These are phyloP conservation scores for Globisporangium parvum DNA, from an alignment of 352 stramenopile species.

Conservation along the genomic window DNA sequence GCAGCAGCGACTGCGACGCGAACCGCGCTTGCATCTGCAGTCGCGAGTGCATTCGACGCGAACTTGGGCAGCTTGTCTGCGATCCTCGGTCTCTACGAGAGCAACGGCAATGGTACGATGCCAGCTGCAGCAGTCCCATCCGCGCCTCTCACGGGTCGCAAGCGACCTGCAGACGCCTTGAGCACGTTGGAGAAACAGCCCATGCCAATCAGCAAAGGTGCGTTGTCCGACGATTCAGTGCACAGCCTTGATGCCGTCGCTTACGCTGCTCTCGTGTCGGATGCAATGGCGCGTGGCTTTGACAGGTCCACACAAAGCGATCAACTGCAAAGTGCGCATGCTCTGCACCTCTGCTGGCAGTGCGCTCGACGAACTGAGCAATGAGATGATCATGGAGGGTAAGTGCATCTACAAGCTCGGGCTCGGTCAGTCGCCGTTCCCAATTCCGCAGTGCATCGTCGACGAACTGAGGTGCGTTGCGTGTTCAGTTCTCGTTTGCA, in stretches of 20 bases:
- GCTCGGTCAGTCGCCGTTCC: slow-evolving; percentile 81
- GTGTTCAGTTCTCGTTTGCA: not conserved
- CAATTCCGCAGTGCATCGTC: slow-evolving; percentile 83
- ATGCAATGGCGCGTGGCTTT: not conserved
- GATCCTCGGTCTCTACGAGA: slow-evolving; percentile 14
- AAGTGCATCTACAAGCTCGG: slow-evolving; percentile 84
- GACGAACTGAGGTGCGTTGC: slow-evolving; percentile 69
- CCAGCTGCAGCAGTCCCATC: not conserved
- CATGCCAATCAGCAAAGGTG: slow-evolving; percentile 22
- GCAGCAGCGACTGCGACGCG: not conserved
- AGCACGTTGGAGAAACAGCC: slow-evolving; percentile 7
- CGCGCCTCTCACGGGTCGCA: slow-evolving; percentile 16
- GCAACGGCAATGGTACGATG: slow-evolving; percentile 13
- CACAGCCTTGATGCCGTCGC: not conserved
- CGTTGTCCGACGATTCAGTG: not conserved
- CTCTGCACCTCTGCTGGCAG: slow-evolving; percentile 73
- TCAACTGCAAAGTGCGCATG: slow-evolving; percentile 87
- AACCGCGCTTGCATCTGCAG: not conserved
- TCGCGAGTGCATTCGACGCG: slow-evolving; percentile 9
- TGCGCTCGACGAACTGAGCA: slow-evolving; percentile 80
- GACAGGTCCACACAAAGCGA: slow-evolving; percentile 62
- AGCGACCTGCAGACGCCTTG: slow-evolving; percentile 43
- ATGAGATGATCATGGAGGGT: slow-evolving; percentile 75
- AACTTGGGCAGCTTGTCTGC: slow-evolving; percentile 11
- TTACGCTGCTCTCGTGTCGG: not conserved